Evolutionary conservation across 83 land plant genomes (phyloP).

Genomic region (Picea mariana): DNA sequence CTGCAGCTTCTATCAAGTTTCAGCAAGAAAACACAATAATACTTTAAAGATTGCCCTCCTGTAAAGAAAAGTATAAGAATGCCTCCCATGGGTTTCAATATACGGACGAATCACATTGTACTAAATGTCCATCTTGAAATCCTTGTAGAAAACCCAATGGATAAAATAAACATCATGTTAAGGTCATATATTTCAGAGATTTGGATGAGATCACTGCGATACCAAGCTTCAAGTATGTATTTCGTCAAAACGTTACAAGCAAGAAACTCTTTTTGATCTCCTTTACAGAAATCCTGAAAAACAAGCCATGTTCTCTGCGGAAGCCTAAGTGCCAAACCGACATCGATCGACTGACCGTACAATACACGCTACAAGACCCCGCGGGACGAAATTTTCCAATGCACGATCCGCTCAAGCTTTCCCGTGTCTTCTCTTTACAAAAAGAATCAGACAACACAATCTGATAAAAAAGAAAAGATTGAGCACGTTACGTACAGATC

Average conservation of each 20-base stretch:
- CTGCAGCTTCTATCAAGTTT: not conserved
- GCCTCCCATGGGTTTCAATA: not conserved
- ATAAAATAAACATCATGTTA: not conserved
- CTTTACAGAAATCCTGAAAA: not conserved
- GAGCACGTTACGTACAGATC: not conserved
- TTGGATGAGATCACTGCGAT: not conserved
- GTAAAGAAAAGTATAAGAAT: not conserved
- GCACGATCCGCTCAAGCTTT: not conserved
- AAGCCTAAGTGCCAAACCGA: not conserved
- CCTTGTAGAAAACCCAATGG: not conserved
- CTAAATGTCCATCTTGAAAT: not conserved
- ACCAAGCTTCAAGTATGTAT: not conserved
- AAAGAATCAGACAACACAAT: constrained; percentile 1
- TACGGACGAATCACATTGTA: not conserved
- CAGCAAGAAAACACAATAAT: not conserved
- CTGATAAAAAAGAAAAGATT: not conserved
- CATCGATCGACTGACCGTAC: not conserved
- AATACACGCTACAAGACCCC: not conserved
- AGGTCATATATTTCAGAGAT: not conserved
- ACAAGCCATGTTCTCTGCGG: not conserved
- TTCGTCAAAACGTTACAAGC: not conserved
- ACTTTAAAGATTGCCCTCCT: not conserved
- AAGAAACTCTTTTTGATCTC: not conserved
- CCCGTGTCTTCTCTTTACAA: not conserved
- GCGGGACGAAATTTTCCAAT: not conserved